phyloP scores from a whole-genome alignment of 2,329 filamentous ascomycete species.

The Penicillium sp. region DNA sequence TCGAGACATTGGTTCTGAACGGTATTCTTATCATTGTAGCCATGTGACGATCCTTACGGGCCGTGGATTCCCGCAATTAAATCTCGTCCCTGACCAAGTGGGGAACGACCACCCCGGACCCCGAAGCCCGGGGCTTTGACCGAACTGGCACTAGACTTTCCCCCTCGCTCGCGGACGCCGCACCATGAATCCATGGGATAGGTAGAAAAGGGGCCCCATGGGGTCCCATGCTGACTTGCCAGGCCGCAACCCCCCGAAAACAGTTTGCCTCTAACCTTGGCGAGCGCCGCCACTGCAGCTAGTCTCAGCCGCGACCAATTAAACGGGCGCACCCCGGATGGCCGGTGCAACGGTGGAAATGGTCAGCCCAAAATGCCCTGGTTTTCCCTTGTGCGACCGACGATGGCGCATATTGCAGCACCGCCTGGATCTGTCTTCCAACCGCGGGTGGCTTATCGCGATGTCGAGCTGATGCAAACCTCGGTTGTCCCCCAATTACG shows the following conservation, averaged over 20 bases:
- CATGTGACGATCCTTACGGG: background rate
- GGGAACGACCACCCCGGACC: background rate
- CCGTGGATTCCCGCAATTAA: too few relatives aligned
- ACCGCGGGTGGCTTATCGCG: background rate
- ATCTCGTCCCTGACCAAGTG: background rate
- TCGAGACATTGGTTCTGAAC: conserved; percentile 10
- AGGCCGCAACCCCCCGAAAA: background rate
- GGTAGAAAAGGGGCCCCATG: background rate
- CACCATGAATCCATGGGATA: background rate
- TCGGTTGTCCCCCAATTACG: background rate
- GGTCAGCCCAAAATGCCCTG: conserved; percentile 1
- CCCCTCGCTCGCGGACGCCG: background rate
- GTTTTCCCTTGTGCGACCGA: background rate
- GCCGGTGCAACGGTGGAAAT: conserved; percentile 15
- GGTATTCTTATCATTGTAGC: background rate
- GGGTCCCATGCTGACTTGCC: background rate
- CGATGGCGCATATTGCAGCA: background rate
- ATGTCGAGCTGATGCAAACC: background rate
- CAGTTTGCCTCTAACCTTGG: conserved; percentile 6
- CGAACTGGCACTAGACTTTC: background rate
- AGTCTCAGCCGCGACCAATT: conserved; percentile 10
- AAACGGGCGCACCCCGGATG: background rate
- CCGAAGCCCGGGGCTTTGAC: background rate
- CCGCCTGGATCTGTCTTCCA: background rate
- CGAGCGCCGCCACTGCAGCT: conserved; percentile 12